A percentile compares a stretch with the other conserved stretches of the same genome.
These are phyloP conservation scores for Sphagnum tenellum DNA, from an alignment of 225 moss, liverwort and hornwort genomes.

Conservation along the genomic window DNA sequence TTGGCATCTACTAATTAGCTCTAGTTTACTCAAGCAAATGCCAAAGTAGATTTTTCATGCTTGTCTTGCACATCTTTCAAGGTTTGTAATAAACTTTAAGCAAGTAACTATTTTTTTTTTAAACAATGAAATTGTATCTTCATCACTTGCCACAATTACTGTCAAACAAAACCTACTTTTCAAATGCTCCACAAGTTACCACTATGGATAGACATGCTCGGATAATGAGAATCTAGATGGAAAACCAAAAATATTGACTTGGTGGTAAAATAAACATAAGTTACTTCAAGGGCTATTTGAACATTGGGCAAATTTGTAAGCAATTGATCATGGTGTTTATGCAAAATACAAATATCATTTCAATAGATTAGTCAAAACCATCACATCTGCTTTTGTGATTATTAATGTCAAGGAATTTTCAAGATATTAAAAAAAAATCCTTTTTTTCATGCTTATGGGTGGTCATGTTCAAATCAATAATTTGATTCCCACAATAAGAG, in stretches of 20 bases:
- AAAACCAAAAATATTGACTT: no score
- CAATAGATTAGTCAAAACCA: not conserved
- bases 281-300: constrained; percentile 52
- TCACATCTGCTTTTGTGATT: not conserved
- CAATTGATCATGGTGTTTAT: constrained; percentile 95
- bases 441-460: no score
- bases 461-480: no score
- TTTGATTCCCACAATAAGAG: no score
- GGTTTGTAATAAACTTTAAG: constrained; percentile 26
- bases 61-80: constrained; percentile 66
- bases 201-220: no score
- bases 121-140: no score
- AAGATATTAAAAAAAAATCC: no score
- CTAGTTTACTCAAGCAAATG: constrained; percentile 58
- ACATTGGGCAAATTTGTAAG: constrained; percentile 64
- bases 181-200: no score
- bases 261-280: not conserved
- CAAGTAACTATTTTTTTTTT: no score
- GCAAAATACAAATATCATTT: constrained; percentile 3
- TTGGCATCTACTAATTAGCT: constrained; percentile 56
- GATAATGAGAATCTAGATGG: no score
- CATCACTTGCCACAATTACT: no score
- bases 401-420: not conserved
- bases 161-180: no score
- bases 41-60: constrained; percentile 50